Evolutionary conservation across 495 filamentous ascomycete genomes (phyloP).

Genomic region (Aspergillus avenaceus): DNA sequence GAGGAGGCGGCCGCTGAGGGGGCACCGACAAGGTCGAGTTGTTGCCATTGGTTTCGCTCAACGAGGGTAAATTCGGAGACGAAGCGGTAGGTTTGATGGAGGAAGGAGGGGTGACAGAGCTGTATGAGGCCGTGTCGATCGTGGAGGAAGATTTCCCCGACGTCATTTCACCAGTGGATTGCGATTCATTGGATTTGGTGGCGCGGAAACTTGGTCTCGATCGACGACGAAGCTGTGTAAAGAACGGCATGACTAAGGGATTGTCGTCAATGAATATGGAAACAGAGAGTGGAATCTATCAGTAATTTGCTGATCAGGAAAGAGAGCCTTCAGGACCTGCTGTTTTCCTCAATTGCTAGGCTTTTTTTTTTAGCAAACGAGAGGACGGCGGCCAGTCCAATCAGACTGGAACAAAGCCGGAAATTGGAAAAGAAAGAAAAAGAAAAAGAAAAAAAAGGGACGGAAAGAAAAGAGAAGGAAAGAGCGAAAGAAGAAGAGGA

Average conservation of each 20-base stretch:
- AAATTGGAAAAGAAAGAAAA: background rate
- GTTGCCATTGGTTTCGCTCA: slow-evolving; percentile 43
- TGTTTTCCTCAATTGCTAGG: background rate
- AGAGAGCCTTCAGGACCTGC: background rate
- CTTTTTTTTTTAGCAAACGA: slow-evolving; percentile 9
- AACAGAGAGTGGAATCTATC: background rate
- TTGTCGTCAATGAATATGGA: background rate
- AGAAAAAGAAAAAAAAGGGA: background rate
- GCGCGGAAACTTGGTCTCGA: slow-evolving; percentile 63
- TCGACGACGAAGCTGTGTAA: slow-evolving; percentile 72
- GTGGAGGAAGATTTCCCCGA: slow-evolving; percentile 62
- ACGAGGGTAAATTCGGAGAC: slow-evolving; percentile 49
- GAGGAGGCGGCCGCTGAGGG: slow-evolving; percentile 42
- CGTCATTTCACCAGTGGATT: slow-evolving; percentile 45
- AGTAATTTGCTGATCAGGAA: background rate
- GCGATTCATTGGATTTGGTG: slow-evolving; percentile 40
- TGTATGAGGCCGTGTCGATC: slow-evolving; percentile 52
- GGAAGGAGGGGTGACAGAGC: slow-evolving; percentile 55
- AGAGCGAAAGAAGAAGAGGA: background rate
- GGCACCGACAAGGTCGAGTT: slow-evolving; percentile 31
- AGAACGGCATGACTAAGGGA: slow-evolving; percentile 52
- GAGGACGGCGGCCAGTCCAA: slow-evolving; percentile 1
- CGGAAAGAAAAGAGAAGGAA: background rate
- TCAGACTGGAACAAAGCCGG: background rate
- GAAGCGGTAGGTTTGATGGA: slow-evolving; percentile 53